Conservation (phyloP, 495 filamentous ascomycete species). For the Rhizodiscina lignyota region DNA sequence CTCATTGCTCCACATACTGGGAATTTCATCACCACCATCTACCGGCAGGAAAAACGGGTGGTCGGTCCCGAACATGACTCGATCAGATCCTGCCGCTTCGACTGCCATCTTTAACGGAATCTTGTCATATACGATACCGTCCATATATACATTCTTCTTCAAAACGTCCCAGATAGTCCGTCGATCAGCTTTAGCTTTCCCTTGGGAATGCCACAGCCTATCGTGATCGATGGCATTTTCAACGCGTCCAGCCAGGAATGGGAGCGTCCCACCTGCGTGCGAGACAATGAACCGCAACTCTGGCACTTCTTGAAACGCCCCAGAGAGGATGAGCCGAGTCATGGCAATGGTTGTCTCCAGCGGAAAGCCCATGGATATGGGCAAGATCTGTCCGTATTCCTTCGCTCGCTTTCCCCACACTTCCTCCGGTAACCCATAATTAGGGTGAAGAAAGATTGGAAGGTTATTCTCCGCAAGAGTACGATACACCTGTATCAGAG, state of each 20-base stretch:
- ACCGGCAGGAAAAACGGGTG: conserved; percentile 91
- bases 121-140: conserved; percentile 69
- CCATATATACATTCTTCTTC: conserved; percentile 73
- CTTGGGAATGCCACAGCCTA: conserved; percentile 39
- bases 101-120: conserved; percentile 62
- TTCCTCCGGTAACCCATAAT: conserved; percentile 68
- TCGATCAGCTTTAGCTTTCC: conserved; percentile 23
- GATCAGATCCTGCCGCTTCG: conserved; percentile 41
- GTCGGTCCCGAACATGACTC: conserved; percentile 76
- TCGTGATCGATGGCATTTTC: conserved; percentile 83
- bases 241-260: conserved; percentile 76
- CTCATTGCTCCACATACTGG: too few relatives aligned
- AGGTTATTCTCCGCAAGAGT: conserved; percentile 45
- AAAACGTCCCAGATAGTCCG: conserved; percentile 67
- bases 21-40: conserved; percentile 33
- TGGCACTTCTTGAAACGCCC: conserved; percentile 67
- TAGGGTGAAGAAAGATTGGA: conserved; percentile 76
- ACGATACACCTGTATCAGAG: conserved; percentile 50
- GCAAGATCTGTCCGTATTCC: conserved; percentile 82
- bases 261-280: conserved; percentile 77
- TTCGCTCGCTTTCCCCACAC: conserved; percentile 56
- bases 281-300: conserved; percentile 59
- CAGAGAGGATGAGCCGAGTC: conserved; percentile 66
- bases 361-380: conserved; percentile 76
- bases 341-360: conserved; percentile 89